Evolutionary conservation across 768 basidiomycete genomes (phyloP).

Genomic region (Porpolomopsis calyptriformis): DNA sequence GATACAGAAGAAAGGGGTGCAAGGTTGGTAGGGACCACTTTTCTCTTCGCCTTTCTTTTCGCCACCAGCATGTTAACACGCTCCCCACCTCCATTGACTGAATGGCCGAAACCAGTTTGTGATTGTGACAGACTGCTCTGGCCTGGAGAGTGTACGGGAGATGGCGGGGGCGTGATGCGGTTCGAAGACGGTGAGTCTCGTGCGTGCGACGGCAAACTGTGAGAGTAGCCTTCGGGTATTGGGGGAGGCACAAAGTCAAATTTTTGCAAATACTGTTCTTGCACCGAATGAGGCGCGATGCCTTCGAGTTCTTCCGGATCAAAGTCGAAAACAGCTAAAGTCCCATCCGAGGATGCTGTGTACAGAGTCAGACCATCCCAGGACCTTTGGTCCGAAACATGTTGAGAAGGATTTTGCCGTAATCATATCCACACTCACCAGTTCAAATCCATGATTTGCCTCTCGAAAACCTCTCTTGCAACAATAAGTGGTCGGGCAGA

Average conservation of each 20-base stretch:
- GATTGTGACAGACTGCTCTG: conserved; percentile 24
- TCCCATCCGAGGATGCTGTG: conserved; percentile 93
- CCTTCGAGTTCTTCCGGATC: conserved; percentile 72
- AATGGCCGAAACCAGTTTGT: conserved; percentile 32
- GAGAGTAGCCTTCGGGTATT: conserved; percentile 62
- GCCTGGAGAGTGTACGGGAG: conserved; percentile 23
- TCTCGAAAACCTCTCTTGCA: conserved; percentile 85
- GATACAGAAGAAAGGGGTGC: conserved; percentile 18
- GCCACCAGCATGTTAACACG: conserved; percentile 65
- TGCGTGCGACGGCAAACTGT: conserved; percentile 22
- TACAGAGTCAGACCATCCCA: conserved; percentile 87
- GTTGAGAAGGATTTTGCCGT: no score
- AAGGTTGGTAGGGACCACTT: conserved; percentile 32
- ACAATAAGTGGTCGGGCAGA: conserved; percentile 85
- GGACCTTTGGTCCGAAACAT: conserved; percentile 59
- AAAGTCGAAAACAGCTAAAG: conserved; percentile 82
- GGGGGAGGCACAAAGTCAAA: conserved; percentile 66
- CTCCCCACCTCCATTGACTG: conserved; percentile 38
- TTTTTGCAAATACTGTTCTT: conserved; percentile 71
- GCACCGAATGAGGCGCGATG: conserved; percentile 61
- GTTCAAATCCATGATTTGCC: conserved; percentile 90
- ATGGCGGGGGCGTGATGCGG: conserved; percentile 40
- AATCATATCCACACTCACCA: no score
- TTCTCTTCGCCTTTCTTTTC: conserved; percentile 54
- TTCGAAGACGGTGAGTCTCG: conserved; percentile 2